These are phyloP conservation scores for Globisporangium megalacanthum DNA, from an alignment of 352 stramenopile species.

Conservation along the genomic window DNA sequence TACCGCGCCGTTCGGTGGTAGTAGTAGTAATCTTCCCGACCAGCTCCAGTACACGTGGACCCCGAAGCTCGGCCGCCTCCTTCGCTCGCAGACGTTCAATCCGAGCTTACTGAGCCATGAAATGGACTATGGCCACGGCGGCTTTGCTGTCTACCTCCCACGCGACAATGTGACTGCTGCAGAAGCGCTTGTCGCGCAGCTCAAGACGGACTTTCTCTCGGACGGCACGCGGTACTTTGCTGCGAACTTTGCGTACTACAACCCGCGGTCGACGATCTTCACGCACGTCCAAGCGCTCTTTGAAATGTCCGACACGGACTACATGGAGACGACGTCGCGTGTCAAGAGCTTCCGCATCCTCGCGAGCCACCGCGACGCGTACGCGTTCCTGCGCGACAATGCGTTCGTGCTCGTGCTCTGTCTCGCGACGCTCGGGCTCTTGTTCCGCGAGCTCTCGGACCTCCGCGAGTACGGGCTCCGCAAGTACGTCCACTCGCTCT, in stretches of 20 bases:
- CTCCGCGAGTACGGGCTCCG: conserved; percentile 37
- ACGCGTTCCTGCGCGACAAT: conserved; percentile 44
- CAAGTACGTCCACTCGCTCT: conserved; percentile 73
- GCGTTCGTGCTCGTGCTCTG: conserved; percentile 59
- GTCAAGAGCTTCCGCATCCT: conserved; percentile 74
- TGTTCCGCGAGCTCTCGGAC: conserved; percentile 50
- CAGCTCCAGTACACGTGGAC: conserved; percentile 38
- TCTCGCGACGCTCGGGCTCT: conserved; percentile 38
- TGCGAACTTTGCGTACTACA: conserved; percentile 65
- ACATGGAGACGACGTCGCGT: conserved; percentile 63
- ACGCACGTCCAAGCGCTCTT: conserved; percentile 64
- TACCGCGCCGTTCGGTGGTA: conserved; percentile 36
- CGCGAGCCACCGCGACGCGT: conserved; percentile 35
- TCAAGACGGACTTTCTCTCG: conserved; percentile 58
- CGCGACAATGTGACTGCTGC: conserved; percentile 62
- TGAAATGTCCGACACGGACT: conserved; percentile 74
- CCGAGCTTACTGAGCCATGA: conserved; percentile 56
- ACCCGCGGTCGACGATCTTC: conserved; percentile 74
- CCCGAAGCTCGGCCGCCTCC: conserved; percentile 27
- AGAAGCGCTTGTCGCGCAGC: conserved; percentile 29
- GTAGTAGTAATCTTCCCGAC: too few relatives aligned
- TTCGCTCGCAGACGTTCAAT: conserved; percentile 68
- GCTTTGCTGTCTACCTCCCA: conserved; percentile 64
- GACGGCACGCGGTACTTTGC: conserved; percentile 60
- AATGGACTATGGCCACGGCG: conserved; percentile 71